A percentile compares a stretch with the other conserved stretches of the same genome.
phyloP scores from a whole-genome alignment of 2,329 filamentous ascomycete species.

The Hirsutella minnesotensis region DNA sequence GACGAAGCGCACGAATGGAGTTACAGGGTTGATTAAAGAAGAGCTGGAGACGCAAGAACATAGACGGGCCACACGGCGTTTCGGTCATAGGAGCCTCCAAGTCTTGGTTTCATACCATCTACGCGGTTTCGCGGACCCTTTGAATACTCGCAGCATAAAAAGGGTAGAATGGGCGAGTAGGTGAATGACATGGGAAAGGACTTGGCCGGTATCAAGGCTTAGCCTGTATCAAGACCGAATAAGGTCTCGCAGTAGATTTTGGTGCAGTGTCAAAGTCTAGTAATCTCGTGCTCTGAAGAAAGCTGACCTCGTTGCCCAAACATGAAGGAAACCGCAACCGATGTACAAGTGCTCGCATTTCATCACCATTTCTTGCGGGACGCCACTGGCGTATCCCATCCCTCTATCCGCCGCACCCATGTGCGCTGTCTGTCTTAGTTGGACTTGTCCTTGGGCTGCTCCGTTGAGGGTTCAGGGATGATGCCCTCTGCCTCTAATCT shows the following conservation, averaged over 20 bases:
- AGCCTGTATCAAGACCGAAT: too few relatives aligned
- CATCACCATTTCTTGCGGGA: background rate
- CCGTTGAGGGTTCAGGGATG: constrained; percentile 59
- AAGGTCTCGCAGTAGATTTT: background rate
- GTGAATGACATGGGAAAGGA: background rate
- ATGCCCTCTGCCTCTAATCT: constrained; percentile 94
- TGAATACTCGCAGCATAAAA: too few relatives aligned
- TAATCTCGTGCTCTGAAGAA: constrained; percentile 17
- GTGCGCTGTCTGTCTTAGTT: constrained; percentile 13
- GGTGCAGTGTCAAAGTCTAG: constrained; percentile 13
- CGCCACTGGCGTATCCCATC: background rate
- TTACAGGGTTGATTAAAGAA: constrained; percentile 30
- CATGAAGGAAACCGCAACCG: background rate
- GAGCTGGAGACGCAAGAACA: background rate
- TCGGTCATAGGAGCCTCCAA: background rate
- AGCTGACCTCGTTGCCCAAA: constrained; percentile 11
- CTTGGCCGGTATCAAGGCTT: too few relatives aligned
- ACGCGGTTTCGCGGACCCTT: too few relatives aligned
- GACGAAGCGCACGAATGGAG: constrained; percentile 91
- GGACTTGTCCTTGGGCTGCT: constrained; percentile 39
- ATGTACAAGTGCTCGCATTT: constrained; percentile 15
- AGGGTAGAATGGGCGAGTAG: background rate
- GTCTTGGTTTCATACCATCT: too few relatives aligned
- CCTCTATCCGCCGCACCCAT: constrained; percentile 2
- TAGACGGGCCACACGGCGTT: background rate